Base-by-base conservation (phyloP, 495 filamentous ascomycete species). In the Penicillium atrosanguineum region DNA sequence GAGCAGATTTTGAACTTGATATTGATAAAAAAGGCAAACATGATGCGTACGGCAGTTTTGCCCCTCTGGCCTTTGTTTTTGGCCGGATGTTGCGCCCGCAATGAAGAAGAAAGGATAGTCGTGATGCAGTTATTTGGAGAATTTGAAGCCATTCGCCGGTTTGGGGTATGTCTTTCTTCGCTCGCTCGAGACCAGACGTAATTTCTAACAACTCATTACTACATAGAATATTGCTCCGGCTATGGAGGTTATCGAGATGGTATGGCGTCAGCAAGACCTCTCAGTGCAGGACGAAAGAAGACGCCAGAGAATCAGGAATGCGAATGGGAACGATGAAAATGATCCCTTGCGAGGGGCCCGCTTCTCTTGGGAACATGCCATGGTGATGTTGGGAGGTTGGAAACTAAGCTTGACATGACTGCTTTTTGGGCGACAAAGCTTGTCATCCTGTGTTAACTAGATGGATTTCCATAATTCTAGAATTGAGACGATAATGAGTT, bases 151-250 rank as follows among this genome's bases (percentile, higher is more conserved):
- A 57, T 61, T 34, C 45, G 46, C 23, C 48, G 53, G 23, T 57
- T 53, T 26, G 53, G 58, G 29, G 53, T 57, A 44, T 16, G 49
- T 49, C 7, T 1, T 31, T 31, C 11, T 38, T 15, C 4, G 48
- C 46, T 26, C 55, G 47, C 28, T 6, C 28, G 11, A 8, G 28
- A 8, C 28, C 28, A 7, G 7, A 31, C 11, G 28, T 12, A 9
- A 31, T 31, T 3, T 31, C 28, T 31, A 31, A 31, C 28, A 31
- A 9, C 7, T 1, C 28, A 31, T 8, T 31, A 1, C 7, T 31
- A 6, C 7, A 31, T 51, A 73, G 59, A 61, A 74, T 55, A 52
- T 73, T 57, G 56, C 64, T 50, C 60, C 63, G n/a, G 60, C 65
- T 38, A 53, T 67, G 59, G 54, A 70, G 52, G 59, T 65, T 15